Base-by-base conservation (phyloP, 768 basidiomycete species). In the Filobasidium floriforme region DNA sequence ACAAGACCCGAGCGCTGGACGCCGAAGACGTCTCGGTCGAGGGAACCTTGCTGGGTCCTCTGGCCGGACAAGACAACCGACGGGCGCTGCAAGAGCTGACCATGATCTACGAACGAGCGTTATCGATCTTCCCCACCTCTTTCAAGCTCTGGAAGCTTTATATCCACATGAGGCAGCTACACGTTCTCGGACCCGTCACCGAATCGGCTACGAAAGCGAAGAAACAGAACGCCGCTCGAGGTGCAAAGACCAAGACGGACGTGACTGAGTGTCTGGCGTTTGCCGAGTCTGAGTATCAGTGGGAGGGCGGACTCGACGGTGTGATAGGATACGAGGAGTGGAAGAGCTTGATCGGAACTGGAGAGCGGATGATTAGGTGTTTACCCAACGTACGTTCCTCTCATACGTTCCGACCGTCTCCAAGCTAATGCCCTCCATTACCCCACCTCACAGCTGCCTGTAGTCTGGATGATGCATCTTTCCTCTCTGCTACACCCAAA, bases 111-210 rank as follows among this genome's bases (percentile, higher is more conserved):
- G 96, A 99, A 79, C 82, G 90, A 22, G 94, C 94, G 0, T 83
- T 99, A 26, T 83, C 80, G 3, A 85, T 92, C 69, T 96, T 97
- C 73, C 88, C 93, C 0, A 85, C 84, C 12, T 90, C 88, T 1
- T 98, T 91, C 85, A 92, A 96, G 77, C 80, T 98, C 61, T 98
- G 96, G 96, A 92, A 91, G 75, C 84, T 89, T 0, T 99, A 99
- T 78, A 82, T 97, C 51, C 83, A 83, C 60, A 85, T 87, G 80
- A 85, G 96, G 59, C 87, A 89, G 83, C 82, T 84, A 1, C 96
- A 88, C 79, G 90, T 98, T 3, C 82, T 94, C 11, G 96, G 94
- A 1, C 72, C 74, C 9, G 68, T 73, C 4, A 77, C 75, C 7
- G 61, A 51, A 11, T 59, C 71, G 1, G 69, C 73, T 1, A 71